These are phyloP conservation scores for Ceratorhiza oryzae-sativae DNA, from an alignment of 1,284 basidiomycete genomes.

Conservation along the genomic window DNA sequence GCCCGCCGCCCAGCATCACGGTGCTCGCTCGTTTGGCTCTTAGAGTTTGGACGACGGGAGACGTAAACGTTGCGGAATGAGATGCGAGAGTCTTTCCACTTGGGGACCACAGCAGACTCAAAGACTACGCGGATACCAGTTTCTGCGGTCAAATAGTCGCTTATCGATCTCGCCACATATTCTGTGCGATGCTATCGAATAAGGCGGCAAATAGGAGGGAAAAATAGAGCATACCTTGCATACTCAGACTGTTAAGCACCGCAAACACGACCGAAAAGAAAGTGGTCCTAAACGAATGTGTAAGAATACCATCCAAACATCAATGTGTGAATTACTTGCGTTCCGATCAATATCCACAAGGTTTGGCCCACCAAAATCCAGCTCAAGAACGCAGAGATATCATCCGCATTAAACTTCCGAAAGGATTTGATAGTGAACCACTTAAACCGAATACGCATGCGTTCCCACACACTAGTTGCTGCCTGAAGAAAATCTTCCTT, in stretches of 20 bases:
- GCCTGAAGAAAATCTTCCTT: slow-evolving; percentile 88
- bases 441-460: slow-evolving; percentile 90
- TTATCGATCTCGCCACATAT: slow-evolving; percentile 87
- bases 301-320: slow-evolving; percentile 41
- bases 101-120: slow-evolving; percentile 96
- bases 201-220: neutral
- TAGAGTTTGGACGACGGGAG: slow-evolving; percentile 71
- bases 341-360: slow-evolving; percentile 92
- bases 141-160: slow-evolving; percentile 91
- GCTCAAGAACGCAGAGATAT: slow-evolving; percentile 94
- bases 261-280: slow-evolving; percentile 95
- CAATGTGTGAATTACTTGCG: slow-evolving; percentile 62
- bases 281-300: slow-evolving; percentile 71
- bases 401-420: slow-evolving; percentile 94
- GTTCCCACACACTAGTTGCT: slow-evolving; percentile 88
- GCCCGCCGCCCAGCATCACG: slow-evolving; percentile 56
- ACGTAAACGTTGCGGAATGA: slow-evolving; percentile 98
- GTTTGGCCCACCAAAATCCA: slow-evolving; percentile 96
- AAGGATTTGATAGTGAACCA: slow-evolving; percentile 98
- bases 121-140: slow-evolving; percentile 96
- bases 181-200: slow-evolving; percentile 56
- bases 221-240: slow-evolving; percentile 69
- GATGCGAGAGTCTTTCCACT: slow-evolving; percentile 95
- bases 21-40: slow-evolving; percentile 39
- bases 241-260: slow-evolving; percentile 85